phyloP scores from a whole-genome alignment of 352 stramenopile species.

The Aphanomyces stellatus region DNA sequence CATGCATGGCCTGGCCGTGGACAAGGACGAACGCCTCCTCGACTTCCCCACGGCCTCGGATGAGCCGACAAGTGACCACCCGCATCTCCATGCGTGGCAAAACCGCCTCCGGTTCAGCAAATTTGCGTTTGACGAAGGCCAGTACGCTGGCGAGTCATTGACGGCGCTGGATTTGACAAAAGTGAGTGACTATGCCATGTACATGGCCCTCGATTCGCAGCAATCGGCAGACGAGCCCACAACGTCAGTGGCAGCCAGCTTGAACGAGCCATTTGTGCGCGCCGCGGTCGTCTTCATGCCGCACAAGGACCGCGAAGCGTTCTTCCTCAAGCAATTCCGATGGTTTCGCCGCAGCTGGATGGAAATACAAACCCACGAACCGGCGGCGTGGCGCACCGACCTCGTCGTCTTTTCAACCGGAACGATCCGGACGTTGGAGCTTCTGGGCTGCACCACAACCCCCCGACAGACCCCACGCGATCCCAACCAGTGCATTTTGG shows the following conservation, averaged over 20 bases:
- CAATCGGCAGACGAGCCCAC: not conserved
- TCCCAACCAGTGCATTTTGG: not conserved
- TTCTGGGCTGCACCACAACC: not conserved
- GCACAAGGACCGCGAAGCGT: not conserved
- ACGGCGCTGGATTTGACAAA: not conserved
- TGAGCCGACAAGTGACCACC: not conserved
- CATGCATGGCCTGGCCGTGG: not conserved
- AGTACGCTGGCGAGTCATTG: not conserved
- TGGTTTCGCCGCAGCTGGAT: slow-evolving; percentile 8
- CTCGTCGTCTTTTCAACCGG: not conserved
- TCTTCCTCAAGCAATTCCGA: slow-evolving; percentile 2
- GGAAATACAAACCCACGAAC: slow-evolving; percentile 3
- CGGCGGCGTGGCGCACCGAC: slow-evolving; percentile 1
- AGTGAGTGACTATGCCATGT: not conserved
- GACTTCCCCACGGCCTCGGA: not conserved
- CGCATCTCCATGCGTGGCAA: not conserved
- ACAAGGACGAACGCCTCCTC: not conserved
- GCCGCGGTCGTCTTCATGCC: slow-evolving; percentile 9
- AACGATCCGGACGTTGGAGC: not conserved
- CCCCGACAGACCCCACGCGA: not conserved
- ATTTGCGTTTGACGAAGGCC: not conserved
- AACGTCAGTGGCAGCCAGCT: too few relatives aligned
- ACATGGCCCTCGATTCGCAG: not conserved
- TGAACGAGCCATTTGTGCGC: slow-evolving; percentile 1
- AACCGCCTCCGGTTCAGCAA: not conserved